phyloP scores from a whole-genome alignment of 208 protist genomes.

The Trypanosoma mega region DNA sequence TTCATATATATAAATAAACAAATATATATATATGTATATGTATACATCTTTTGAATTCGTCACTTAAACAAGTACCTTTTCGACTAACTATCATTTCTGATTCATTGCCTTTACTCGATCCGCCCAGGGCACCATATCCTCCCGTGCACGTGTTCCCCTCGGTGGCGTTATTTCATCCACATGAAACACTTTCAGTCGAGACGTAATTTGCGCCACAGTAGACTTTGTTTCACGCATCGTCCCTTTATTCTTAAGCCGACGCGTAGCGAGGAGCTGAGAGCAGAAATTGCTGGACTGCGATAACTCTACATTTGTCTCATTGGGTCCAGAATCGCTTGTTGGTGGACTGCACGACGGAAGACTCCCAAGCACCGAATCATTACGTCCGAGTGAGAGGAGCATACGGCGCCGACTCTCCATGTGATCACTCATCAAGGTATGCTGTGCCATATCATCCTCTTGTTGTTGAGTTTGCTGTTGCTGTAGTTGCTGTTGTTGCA shows the following conservation, averaged over 20 bases:
- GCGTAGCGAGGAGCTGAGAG: background rate
- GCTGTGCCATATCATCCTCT: slow-evolving; percentile 2
- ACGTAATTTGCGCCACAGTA: slow-evolving; percentile 35
- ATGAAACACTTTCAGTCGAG: slow-evolving; percentile 29
- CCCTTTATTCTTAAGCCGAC: background rate
- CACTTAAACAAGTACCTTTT: background rate
- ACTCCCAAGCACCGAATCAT: slow-evolving; percentile 15
- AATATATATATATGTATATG: slow-evolving; percentile 16
- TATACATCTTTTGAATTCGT: background rate
- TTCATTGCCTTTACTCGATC: slow-evolving; percentile 25
- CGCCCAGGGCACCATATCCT: slow-evolving; percentile 25
- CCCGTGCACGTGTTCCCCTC: slow-evolving; percentile 27
- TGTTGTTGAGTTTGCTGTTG: no score
- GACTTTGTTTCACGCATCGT: slow-evolving; percentile 2
- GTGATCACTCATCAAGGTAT: slow-evolving; percentile 19
- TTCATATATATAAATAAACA: no score
- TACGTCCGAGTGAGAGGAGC: slow-evolving; percentile 20
- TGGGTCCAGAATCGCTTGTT: no score
- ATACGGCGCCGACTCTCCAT: slow-evolving; percentile 22
- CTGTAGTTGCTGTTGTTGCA: no score
- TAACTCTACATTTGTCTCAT: no score
- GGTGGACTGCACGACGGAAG: background rate
- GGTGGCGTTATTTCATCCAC: slow-evolving; percentile 29
- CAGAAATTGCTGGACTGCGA: background rate
- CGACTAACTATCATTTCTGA: background rate